Conservation (phyloP, 495 filamentous ascomycete genomes). For the Aspergillus leporis region DNA sequence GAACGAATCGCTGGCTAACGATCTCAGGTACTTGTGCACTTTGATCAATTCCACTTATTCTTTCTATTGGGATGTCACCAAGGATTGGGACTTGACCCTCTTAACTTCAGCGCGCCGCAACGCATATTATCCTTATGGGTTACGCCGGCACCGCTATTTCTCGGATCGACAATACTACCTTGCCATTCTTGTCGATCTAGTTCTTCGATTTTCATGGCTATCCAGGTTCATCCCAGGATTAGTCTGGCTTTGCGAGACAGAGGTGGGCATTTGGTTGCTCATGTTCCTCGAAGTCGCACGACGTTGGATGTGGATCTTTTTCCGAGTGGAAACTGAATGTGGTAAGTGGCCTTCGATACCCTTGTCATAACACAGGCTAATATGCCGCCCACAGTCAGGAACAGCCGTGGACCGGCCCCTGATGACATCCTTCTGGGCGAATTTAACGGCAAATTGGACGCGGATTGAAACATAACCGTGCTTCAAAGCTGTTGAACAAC, state of each 20-base stretch:
- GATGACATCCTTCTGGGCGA: constrained; percentile 59
- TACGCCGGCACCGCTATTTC: constrained; percentile 73
- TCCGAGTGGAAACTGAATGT: constrained; percentile 92
- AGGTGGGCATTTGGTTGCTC: constrained; percentile 83
- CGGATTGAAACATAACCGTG: constrained; percentile 39
- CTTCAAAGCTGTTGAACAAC: not conserved
- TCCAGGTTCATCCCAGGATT: constrained; percentile 79
- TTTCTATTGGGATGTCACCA: constrained; percentile 97
- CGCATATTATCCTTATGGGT: constrained; percentile 69
- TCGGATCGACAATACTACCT: constrained; percentile 73
- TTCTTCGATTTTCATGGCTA: constrained; percentile 86
- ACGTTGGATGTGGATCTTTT: constrained; percentile 96
- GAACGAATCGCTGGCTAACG: not conserved
- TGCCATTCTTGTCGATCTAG: constrained; percentile 75
- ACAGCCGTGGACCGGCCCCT: constrained; percentile 50
- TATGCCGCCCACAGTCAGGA: constrained; percentile 46
- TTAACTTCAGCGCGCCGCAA: constrained; percentile 56
- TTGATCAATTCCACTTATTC: constrained; percentile 84
- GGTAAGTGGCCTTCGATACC: constrained; percentile 43
- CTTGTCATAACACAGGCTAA: constrained; percentile 22
- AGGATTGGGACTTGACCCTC: constrained; percentile 95
- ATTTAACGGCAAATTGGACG: constrained; percentile 50
- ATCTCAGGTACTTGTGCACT: constrained; percentile 56
- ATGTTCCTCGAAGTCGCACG: constrained; percentile 82
- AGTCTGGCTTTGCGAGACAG: constrained; percentile 78